A percentile compares a stretch with the other conserved stretches of the same genome.
These are phyloP conservation scores for Colletotrichum ledebouriae DNA, from an alignment of 2,329 filamentous ascomycete species.

Conservation along the genomic window DNA sequence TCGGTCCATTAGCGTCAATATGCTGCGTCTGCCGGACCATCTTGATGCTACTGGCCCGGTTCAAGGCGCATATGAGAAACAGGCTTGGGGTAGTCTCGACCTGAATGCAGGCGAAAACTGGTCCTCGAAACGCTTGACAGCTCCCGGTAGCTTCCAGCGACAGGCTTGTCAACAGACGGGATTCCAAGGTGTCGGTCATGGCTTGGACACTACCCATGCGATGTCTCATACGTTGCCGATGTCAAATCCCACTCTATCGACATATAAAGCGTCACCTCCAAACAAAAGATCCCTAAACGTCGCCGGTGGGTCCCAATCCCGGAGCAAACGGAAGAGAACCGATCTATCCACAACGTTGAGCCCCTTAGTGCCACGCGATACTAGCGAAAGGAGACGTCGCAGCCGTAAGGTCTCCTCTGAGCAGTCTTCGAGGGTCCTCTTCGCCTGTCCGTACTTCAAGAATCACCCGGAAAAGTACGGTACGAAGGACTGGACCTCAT, in stretches of 20 bases:
- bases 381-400: neutral
- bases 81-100: no score
- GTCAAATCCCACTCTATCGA: neutral
- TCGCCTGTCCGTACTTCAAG: conserved; percentile 19
- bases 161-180: neutral
- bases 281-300: neutral
- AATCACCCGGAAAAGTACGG: conserved; percentile 7
- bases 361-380: neutral
- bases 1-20: conserved; percentile 21
- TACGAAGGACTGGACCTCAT: conserved; percentile 6
- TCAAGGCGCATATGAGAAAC: neutral
- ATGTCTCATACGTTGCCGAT: neutral
- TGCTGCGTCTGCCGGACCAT: neutral
- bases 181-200: neutral
- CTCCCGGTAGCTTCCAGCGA: neutral
- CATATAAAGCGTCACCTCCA: no score
- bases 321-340: neutral
- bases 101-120: no score
- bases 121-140: no score
- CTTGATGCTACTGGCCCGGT: no score
- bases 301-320: neutral
- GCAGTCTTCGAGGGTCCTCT: neutral
- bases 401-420: neutral
- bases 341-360: neutral
- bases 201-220: neutral